Conservation (phyloP, 495 filamentous ascomycete genomes). For the Penicillium paradoxum region DNA sequence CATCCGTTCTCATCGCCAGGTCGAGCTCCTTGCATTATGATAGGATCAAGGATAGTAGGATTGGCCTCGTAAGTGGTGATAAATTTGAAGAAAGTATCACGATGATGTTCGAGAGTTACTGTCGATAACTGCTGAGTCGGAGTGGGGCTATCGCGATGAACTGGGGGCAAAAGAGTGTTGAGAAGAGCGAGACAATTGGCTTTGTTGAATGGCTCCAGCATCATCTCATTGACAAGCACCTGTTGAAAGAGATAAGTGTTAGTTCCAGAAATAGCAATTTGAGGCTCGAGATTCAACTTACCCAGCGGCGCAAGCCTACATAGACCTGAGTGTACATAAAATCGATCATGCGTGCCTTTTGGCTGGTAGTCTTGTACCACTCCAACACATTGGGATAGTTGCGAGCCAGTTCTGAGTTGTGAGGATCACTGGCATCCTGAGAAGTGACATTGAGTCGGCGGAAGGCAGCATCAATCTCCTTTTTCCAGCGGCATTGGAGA, state of each 20-base stretch:
- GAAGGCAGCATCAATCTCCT: conserved; percentile 49
- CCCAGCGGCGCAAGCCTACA: conserved; percentile 65
- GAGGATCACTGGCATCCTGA: conserved; percentile 30
- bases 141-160: conserved; percentile 38
- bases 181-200: conserved; percentile 70
- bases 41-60: conserved; percentile 52
- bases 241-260: conserved; percentile 25
- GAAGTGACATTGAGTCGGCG: conserved; percentile 40
- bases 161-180: conserved; percentile 68
- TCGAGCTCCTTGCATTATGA: conserved; percentile 50
- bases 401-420: conserved; percentile 33
- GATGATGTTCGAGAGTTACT: conserved; percentile 51
- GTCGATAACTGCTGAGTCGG: conserved; percentile 54
- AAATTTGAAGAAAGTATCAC: conserved; percentile 62
- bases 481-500: conserved; percentile 59
- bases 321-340: conserved; percentile 61
- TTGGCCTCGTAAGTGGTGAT: conserved; percentile 57
- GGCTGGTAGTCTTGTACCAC: conserved; percentile 51
- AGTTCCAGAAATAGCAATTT: conserved; percentile 1
- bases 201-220: conserved; percentile 59
- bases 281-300: conserved; percentile 27
- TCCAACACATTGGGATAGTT: conserved; percentile 48
- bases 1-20: conserved; percentile 53
- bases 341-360: conserved; percentile 55
- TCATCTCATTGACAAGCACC: conserved; percentile 68